Conservation (phyloP, 805 yeast genomes). For the Dipodascopsis uninucleata region DNA sequence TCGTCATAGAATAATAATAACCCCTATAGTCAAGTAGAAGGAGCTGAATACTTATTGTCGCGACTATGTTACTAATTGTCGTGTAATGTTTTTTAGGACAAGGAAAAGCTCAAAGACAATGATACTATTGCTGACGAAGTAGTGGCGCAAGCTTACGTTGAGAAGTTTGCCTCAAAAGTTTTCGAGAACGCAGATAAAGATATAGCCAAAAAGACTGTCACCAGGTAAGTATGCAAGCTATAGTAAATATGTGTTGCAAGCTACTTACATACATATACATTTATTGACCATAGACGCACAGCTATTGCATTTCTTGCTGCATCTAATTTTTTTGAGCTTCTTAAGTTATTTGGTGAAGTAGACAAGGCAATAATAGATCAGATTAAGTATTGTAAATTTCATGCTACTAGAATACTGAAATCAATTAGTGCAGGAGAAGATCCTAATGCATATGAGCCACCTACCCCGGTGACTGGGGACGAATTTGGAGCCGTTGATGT, state of each 20-base stretch:
- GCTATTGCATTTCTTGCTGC: slow-evolving; percentile 53
- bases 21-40: slow-evolving; percentile 3
- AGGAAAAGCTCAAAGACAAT: slow-evolving; percentile 32
- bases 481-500: slow-evolving; percentile 28
- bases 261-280: not conserved
- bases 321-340: slow-evolving; percentile 50
- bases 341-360: slow-evolving; percentile 40
- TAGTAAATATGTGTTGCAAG: not conserved
- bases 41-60: not conserved
- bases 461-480: slow-evolving; percentile 29
- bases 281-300: slow-evolving; percentile 36
- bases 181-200: slow-evolving; percentile 53
- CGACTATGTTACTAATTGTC: too few relatives aligned
- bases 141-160: slow-evolving; percentile 53
- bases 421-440: slow-evolving; percentile 49
- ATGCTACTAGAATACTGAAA: slow-evolving; percentile 55
- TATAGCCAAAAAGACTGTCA: slow-evolving; percentile 43
- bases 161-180: slow-evolving; percentile 55
- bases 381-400: slow-evolving; percentile 60
- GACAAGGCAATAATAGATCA: slow-evolving; percentile 36
- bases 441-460: slow-evolving; percentile 53
- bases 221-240: slow-evolving; percentile 31
- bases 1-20: slow-evolving; percentile 37
- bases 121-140: slow-evolving; percentile 58
- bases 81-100: slow-evolving; percentile 14